Base-by-base conservation (phyloP, 1,284 basidiomycete genomes). In the Malassezia cuniculi region DNA sequence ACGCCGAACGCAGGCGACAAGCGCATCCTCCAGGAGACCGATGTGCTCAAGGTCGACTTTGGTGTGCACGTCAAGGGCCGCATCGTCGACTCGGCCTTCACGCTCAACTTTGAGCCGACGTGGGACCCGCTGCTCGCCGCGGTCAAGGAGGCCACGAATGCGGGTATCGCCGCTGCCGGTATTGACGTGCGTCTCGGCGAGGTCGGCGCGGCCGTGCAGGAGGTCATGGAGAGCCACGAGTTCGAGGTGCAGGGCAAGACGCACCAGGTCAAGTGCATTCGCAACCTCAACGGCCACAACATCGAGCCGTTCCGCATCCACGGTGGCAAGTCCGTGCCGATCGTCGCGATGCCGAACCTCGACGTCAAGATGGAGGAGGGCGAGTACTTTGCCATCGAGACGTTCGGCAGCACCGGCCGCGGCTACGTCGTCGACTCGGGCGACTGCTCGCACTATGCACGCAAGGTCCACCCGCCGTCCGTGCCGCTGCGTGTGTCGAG, bases 201-300 rank as follows among this genome's bases (percentile, higher is more conserved):
- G 64, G 76, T 99, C 26, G 93, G 81, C 6, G 87, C 79, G 0
- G 76, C 77, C 27, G 89, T 97, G 46, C 90, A 99, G 68, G 93
- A 99, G 69, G 89, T 87, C 3, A 97, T 99, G 93, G 89, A 95
- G 68, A 86, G 83, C 4, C 94, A 95, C 66, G 93, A 97, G 68
- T 87, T 97, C 14, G 85, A 89, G 61, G 78, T 87, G 15, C 74
- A 79, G 20, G 82, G 85, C 26, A 86, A 89, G 67, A 75, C 80
- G 26, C 60, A 80, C 54, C 85, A 81, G 45, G 63, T 66, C 39
- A 65, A 65, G 50, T 59, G 58, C 33, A 50, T 66, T 10, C 52
- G 57, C 37, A 66, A 66, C 48, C 56, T 66, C 34, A 58, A 64
- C 43, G 63, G 63, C 6, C 63, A 66, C 55, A 57, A 48, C 47